Evolutionary conservation across 805 yeast species (phyloP), one percentile per base, ranked within the genome.

Genomic region (Suhomyces vadensis): DNA sequence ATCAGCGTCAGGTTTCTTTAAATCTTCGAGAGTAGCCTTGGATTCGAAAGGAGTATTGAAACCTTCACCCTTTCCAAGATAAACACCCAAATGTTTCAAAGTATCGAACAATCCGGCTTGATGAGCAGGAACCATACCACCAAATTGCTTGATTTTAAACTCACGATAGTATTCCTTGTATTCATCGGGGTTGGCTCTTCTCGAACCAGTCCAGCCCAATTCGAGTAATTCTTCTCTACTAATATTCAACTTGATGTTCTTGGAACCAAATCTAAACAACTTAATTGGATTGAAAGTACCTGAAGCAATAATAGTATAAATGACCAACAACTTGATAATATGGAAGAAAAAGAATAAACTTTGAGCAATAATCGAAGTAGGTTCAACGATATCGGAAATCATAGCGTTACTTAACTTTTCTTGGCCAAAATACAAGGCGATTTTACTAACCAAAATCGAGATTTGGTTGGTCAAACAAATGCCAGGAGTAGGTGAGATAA

Each of bases 161-260:
- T 82, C 80, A 56, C 92, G 81, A 73, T 81, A 85, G 56, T 68
- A 74, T 49, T 82, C 85, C 56, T 78, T 79, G 75, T 84, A 92
- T 50, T 81, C 89, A 31, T 80, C 85, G 21, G 80, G 68, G 16
- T 83, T 75, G 10, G 85, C 85, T 53, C 83, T 82, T 64, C 83
- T 85, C 19, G 94, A 77, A 42, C 97, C 96, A n/a, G 97, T 89
- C 98, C 98, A 94, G 39, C 98, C 98, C 53, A 91, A 69, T 3
- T 66, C 64, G 25, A 81, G 53, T 54, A 91, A 75, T 46, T 77
- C 71, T 13, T 83, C 88, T 48, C 72, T 72, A 39, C 78, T 69
- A 44, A 71, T 57, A n/a, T 64, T 58, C 26, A 46, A 47, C 41
- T 56, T 54, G 37, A 73, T 53, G 10, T 54, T 58, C 5, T 65